Evolutionary conservation across 2,329 filamentous ascomycete species (phyloP), one percentile per base, ranked within the genome.

Genomic region (Alternaria ethzedia): DNA sequence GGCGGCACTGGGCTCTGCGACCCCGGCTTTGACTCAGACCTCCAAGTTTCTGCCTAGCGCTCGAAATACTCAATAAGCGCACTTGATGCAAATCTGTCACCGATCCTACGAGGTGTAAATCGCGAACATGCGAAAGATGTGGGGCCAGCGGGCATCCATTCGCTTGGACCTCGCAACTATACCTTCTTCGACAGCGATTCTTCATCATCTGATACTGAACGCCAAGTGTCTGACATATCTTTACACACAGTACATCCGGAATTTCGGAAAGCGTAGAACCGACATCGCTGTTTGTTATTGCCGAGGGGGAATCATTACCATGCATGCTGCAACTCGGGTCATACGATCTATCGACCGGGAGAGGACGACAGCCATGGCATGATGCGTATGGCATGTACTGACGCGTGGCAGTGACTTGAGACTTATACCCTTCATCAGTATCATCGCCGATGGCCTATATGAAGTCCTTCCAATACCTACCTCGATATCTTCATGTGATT

Each of bases 11-110:
- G 57, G 30, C 17, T 56, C 26, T 64, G 58, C 60, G 55, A 54
- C 50, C 47, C 54, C 55, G 44, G 55, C 51, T 30, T 60, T 69
- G 68, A 69, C 59, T 69, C 68, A 70, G 28, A 41, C 54, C 26
- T 47, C 28, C 58, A 43, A 47, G 52, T 28, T 61, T 30, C 23
- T 57, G 58, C 52, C 58, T 57, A 51, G 52, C 43, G n/a, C 25
- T 32, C 28, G 45, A 52, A 17, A 15, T 49, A 52, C 21, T 23
- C n/a, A 20, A 25, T 25, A 32, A 45, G 20, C 20, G 30, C 30
- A 45, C 17, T 20, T 28, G 50, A 36, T 28, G 23, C 54, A 32
- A 41, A 32, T 17, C n/a, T n/a, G 36, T 21, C 15, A 61, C 58
- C 44, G 45, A 61, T 57, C 45, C 28, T 55, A 26, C 52, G 28